These are phyloP conservation scores for Boletus pseudopeckii DNA, from an alignment of 768 basidiomycete genomes.

Conservation along the genomic window DNA sequence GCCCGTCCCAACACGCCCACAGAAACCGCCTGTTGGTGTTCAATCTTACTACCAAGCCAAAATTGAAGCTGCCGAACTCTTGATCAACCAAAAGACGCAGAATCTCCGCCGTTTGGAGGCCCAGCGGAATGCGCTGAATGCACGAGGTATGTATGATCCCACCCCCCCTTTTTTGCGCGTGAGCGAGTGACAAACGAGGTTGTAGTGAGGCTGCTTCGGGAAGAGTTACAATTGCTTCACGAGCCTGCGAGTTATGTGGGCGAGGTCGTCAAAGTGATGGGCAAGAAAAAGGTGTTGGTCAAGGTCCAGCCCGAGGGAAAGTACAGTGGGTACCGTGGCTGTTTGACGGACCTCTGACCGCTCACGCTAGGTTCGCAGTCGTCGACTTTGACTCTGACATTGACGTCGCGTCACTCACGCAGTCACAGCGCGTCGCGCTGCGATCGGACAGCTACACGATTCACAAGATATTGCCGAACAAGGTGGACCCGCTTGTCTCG, in stretches of 20 bases:
- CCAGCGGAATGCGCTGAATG: constrained; percentile 95
- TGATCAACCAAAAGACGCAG: constrained; percentile 95
- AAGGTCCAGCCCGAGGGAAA: constrained; percentile 99
- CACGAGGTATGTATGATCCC: constrained; percentile 60
- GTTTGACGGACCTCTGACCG: no score
- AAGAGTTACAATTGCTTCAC: constrained; percentile 89
- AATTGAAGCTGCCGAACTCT: constrained; percentile 88
- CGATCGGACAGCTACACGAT: constrained; percentile 95
- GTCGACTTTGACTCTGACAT: constrained; percentile 92
- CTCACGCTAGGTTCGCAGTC: constrained; percentile 44
- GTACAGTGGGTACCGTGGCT: constrained; percentile 69
- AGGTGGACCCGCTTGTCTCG: constrained; percentile 96
- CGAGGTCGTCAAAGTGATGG: constrained; percentile 98
- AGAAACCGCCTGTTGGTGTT: constrained; percentile 57
- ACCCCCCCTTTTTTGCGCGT: background rate
- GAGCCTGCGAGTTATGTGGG: constrained; percentile 98
- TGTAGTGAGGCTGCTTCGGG: constrained; percentile 80
- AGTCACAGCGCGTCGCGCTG: constrained; percentile 89
- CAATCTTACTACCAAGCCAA: constrained; percentile 95
- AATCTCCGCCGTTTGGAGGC: constrained; percentile 94
- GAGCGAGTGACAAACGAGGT: background rate
- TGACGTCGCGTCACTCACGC: constrained; percentile 72
- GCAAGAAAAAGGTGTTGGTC: constrained; percentile 97
- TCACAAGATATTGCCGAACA: constrained; percentile 95
- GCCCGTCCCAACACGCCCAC: constrained; percentile 36